Evolutionary conservation across 2,329 filamentous ascomycete species (phyloP).

Genomic region (Alternaria hordeiaustralica): DNA sequence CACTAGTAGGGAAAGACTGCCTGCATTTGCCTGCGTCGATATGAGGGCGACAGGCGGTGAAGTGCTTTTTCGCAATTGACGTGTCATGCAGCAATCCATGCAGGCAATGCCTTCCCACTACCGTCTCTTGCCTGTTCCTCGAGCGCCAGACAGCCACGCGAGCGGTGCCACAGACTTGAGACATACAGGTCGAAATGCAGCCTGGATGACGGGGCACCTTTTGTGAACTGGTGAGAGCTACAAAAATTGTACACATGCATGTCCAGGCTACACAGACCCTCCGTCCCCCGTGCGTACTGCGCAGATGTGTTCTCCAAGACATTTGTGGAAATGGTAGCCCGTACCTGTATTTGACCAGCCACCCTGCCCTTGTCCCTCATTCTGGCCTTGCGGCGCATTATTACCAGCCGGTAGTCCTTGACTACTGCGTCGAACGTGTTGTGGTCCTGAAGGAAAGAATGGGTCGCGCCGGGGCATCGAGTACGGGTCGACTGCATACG

Average conservation of each 20-base stretch:
- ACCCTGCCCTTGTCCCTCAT: conserved; percentile 43
- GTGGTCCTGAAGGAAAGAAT: conserved; percentile 50
- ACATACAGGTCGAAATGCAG: conserved; percentile 11
- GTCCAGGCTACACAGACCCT: background rate
- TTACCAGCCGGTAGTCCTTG: conserved; percentile 47
- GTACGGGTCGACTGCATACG: conserved; percentile 55
- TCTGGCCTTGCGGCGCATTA: conserved; percentile 30
- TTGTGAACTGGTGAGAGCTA: background rate
- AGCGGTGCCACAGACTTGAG: conserved; percentile 20
- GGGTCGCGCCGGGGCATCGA: conserved; percentile 55
- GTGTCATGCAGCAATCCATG: conserved; percentile 17
- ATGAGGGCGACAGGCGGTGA: conserved; percentile 6
- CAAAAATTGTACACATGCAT: background rate
- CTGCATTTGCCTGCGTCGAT: conserved; percentile 6
- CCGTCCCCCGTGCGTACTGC: background rate
- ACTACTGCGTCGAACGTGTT: conserved; percentile 50
- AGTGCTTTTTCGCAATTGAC: conserved; percentile 21
- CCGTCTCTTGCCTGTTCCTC: conserved; percentile 9
- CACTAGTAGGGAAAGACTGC: conserved; percentile 3
- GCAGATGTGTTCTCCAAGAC: background rate
- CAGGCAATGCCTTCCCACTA: conserved; percentile 13
- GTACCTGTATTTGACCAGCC: conserved; percentile 49
- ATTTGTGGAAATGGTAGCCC: conserved; percentile 20
- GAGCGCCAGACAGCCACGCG: conserved; percentile 21
- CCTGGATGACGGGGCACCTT: background rate